Evolutionary conservation across 352 stramenopile species (phyloP).

Genomic region (Phytopythium mirpurense): DNA sequence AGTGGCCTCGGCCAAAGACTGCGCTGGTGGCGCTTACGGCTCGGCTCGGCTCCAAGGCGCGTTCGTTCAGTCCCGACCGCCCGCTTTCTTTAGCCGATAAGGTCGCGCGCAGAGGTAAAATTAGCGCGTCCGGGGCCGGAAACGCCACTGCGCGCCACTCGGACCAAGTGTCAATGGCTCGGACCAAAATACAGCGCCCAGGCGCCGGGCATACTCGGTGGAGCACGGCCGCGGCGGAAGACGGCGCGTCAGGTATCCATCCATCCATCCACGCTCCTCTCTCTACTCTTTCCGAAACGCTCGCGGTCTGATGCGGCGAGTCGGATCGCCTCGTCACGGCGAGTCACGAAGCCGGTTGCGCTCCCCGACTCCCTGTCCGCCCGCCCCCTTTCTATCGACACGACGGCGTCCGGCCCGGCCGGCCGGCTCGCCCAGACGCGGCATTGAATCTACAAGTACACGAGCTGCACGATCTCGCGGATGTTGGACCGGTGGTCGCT

Average conservation of each 20-base stretch:
- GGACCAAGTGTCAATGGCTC: too few relatives aligned
- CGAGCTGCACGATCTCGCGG: constrained; percentile 70
- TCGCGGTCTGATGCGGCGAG: constrained; percentile 1
- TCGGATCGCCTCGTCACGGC: constrained; percentile 1
- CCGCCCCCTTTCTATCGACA: too few relatives aligned
- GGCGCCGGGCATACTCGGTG: neutral
- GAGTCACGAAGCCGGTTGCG: neutral
- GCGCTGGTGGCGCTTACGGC: neutral
- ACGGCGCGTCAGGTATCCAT: too few relatives aligned
- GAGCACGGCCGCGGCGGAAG: too few relatives aligned
- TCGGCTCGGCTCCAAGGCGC: neutral
- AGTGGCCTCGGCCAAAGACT: neutral
- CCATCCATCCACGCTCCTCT: too few relatives aligned
- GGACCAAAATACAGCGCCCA: neutral
- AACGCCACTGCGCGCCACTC: neutral
- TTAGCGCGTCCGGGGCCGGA: neutral
- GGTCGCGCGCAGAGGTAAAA: neutral
- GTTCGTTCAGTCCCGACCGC: neutral
- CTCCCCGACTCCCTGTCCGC: neutral
- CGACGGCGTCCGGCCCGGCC: too few relatives aligned
- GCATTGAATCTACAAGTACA: constrained; percentile 12
- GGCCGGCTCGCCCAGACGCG: neutral
- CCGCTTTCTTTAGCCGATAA: neutral
- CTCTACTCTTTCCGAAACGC: constrained; percentile 1
- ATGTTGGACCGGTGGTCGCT: constrained; percentile 74